These are phyloP conservation scores for Penicillium sp. DNA, from an alignment of 2,329 filamentous ascomycete genomes.

Conservation along the genomic window DNA sequence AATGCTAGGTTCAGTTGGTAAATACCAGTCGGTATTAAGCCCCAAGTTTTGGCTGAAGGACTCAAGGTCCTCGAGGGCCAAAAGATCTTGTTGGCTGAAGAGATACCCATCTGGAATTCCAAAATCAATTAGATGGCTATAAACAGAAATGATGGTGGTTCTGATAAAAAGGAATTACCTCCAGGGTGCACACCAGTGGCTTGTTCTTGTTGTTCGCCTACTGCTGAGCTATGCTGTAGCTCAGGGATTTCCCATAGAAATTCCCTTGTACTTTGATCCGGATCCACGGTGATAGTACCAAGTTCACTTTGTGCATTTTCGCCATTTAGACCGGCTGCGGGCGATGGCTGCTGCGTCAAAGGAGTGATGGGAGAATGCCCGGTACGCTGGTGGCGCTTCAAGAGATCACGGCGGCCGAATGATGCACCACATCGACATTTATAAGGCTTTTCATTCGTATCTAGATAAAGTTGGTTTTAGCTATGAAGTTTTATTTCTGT, in stretches of 20 bases:
- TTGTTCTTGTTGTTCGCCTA: not conserved
- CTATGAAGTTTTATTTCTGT: not conserved
- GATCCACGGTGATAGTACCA: not conserved
- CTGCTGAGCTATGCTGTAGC: not conserved
- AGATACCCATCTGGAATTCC: not conserved
- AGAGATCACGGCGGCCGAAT: slow-evolving; percentile 18
- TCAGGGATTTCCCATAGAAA: slow-evolving; percentile 1
- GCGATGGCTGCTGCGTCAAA: slow-evolving; percentile 2
- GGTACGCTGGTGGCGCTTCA: slow-evolving; percentile 17
- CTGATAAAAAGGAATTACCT: no score
- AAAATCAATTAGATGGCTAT: no score
- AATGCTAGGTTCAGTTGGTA: slow-evolving; percentile 14
- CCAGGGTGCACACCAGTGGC: not conserved
- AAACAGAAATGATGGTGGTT: no score
- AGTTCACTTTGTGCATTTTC: not conserved
- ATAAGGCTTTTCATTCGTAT: slow-evolving; percentile 23
- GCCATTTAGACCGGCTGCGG: not conserved
- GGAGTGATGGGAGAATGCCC: slow-evolving; percentile 13
- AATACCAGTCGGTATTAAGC: slow-evolving; percentile 12
- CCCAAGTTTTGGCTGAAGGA: slow-evolving; percentile 16
- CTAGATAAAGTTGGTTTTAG: slow-evolving; percentile 1
- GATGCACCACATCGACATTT: slow-evolving; percentile 16
- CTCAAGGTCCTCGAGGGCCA: slow-evolving; percentile 14
- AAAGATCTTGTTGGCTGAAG: slow-evolving; percentile 9
- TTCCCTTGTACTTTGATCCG: not conserved